phyloP scores from a whole-genome alignment of 768 basidiomycete genomes.

The Phylloporus sp. region DNA sequence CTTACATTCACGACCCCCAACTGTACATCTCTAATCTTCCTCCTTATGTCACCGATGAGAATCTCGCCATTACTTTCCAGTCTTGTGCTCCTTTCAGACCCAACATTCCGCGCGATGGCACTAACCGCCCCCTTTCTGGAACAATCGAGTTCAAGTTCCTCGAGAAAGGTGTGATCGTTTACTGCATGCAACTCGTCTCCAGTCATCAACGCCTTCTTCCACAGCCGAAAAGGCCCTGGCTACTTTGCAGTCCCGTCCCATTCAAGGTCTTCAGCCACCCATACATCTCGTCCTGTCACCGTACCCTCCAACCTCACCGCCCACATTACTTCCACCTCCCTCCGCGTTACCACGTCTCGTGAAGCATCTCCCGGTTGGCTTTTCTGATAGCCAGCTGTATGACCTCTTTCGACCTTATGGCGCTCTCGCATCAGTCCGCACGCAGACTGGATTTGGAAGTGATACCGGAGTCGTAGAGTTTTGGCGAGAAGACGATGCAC shows the following conservation, averaged over 20 bases:
- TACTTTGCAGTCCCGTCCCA: slow-evolving; percentile 70
- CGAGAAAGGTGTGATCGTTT: slow-evolving; percentile 59
- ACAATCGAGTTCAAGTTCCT: slow-evolving; percentile 81
- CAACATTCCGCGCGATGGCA: slow-evolving; percentile 59
- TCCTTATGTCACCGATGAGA: slow-evolving; percentile 67
- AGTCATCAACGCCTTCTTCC: slow-evolving; percentile 4
- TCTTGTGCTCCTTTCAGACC: slow-evolving; percentile 79
- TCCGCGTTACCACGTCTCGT: slow-evolving; percentile 75
- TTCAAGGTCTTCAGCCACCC: slow-evolving; percentile 56
- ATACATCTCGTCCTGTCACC: slow-evolving; percentile 71
- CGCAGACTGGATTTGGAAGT: slow-evolving; percentile 68
- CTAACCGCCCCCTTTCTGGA: slow-evolving; percentile 51
- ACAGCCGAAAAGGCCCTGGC: slow-evolving; percentile 86
- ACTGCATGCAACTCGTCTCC: slow-evolving; percentile 4
- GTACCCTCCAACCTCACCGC: slow-evolving; percentile 74
- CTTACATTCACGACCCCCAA: slow-evolving; percentile 79
- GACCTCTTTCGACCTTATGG: slow-evolving; percentile 83
- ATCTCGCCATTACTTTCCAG: slow-evolving; percentile 67
- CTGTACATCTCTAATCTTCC: slow-evolving; percentile 79
- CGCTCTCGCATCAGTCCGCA: slow-evolving; percentile 72
- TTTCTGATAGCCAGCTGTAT: slow-evolving; percentile 69
- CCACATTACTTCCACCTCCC: slow-evolving; percentile 70
- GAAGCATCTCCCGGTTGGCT: slow-evolving; percentile 72
- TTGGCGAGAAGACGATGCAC: slow-evolving; percentile 83
- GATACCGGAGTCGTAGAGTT: slow-evolving; percentile 81